Base-by-base conservation (phyloP, 2,329 filamentous ascomycete species). In the Cercospora berteroae region DNA sequence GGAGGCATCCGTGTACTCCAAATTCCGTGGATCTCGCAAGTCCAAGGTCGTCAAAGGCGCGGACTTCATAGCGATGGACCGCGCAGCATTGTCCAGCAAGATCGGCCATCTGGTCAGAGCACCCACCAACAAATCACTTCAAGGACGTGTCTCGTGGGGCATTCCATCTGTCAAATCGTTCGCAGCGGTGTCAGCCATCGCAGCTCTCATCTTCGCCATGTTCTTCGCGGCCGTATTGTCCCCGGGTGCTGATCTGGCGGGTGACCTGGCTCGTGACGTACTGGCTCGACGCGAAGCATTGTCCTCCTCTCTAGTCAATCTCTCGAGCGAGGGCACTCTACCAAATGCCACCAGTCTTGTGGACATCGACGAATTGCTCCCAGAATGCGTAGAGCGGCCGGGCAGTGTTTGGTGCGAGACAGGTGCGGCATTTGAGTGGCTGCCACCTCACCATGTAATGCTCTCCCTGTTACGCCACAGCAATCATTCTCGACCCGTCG, bases 341-440 rank as follows among this genome's bases (percentile, higher is more conserved):
- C 64, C 68, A 7, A 70, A 74, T 12, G 42, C 48, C 10, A 66
- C 70, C 5, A 72, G 69, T 39, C 18, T 57, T 12, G 64, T 74
- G 63, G 73, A 76, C 63, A 31, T 76, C 23, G 68, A 71, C 27
- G 72, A 76, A 39, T 66, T 78, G 23, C 66, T 77, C n/a, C 74
- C 75, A 9, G 20, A 39, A 39, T 39, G 36, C 36, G n/a, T 5
- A 12, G 48, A n/a, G 31, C n/a, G 13, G 13, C 23, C 18, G 10
- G 7, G 20, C n/a, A 42, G 27, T 39, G 8, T 33, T 27, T 31
- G 29, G 48, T 63, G 61, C 61, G 10, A 36, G 12, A 29, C 56
- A 1, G 29, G 42, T 12, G 18, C 61, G 29, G 20, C 48, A 10
- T 63, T 42, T 33, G 71, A 74, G 36, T 64, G 50, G 23, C 36